Evolutionary conservation across 1,139 yeast genomes (phyloP).

Genomic region (Blastobotrys arbuscula): DNA sequence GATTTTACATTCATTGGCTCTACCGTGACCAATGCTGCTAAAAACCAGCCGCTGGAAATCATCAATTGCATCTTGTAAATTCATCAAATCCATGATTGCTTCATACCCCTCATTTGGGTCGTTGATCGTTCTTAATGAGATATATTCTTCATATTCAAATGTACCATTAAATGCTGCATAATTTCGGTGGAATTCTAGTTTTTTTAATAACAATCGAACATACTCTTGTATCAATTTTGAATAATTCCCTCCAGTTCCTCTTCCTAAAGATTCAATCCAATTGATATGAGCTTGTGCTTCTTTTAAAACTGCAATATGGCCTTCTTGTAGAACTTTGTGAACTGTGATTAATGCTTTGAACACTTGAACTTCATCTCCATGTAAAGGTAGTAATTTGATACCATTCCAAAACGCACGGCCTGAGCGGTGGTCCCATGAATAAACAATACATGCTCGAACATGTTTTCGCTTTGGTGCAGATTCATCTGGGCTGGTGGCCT

Average conservation of each 20-base stretch:
- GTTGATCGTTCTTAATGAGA: slow-evolving; percentile 77
- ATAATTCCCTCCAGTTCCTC: slow-evolving; percentile 38
- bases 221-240: slow-evolving; percentile 76
- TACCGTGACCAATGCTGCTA: slow-evolving; percentile 61
- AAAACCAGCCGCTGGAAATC: slow-evolving; percentile 74
- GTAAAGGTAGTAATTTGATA: slow-evolving; percentile 73
- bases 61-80: slow-evolving; percentile 78
- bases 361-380: slow-evolving; percentile 72
- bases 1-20: slow-evolving; percentile 72
- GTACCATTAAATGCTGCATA: slow-evolving; percentile 93
- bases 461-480: slow-evolving; percentile 94
- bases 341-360: slow-evolving; percentile 85
- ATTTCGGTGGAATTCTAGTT: slow-evolving; percentile 74
- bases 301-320: slow-evolving; percentile 77
- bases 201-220: slow-evolving; percentile 60
- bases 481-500: slow-evolving; percentile 84
- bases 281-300: slow-evolving; percentile 73
- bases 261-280: slow-evolving; percentile 46
- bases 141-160: slow-evolving; percentile 92
- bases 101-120: slow-evolving; percentile 97
- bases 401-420: slow-evolving; percentile 85
- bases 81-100: slow-evolving; percentile 78
- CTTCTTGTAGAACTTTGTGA: slow-evolving; percentile 95
- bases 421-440: slow-evolving; percentile 92
- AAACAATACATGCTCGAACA: slow-evolving; percentile 84